Evolutionary conservation across 139 green algal genomes (phyloP).

Genomic region (Picochlorum sp.): DNA sequence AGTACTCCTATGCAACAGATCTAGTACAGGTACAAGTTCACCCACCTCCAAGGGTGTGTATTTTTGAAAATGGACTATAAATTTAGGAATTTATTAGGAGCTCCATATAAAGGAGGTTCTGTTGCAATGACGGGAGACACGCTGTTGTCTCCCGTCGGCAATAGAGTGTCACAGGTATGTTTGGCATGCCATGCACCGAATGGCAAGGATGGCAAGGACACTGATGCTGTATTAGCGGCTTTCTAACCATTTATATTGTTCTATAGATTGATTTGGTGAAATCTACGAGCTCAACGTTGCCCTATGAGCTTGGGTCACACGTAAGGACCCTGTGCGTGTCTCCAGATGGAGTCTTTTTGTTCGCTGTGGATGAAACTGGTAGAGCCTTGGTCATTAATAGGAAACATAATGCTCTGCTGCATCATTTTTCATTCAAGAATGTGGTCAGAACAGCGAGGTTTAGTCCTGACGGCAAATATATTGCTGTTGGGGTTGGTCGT

Average conservation of each 20-base stretch:
- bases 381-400: constrained; percentile 70
- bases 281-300: constrained; percentile 62
- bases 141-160: constrained; percentile 80
- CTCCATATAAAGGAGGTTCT: constrained; percentile 88
- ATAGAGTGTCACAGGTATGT: constrained; percentile 68
- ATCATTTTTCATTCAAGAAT: constrained; percentile 88
- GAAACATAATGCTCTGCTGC: constrained; percentile 64
- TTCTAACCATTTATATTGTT: not conserved
- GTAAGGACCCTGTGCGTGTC: constrained; percentile 64
- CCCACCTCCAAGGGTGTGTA: too few relatives aligned
- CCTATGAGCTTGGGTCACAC: constrained; percentile 74
- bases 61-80: constrained; percentile 48
- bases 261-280: constrained; percentile 63
- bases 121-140: constrained; percentile 68
- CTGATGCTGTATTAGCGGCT: not conserved
- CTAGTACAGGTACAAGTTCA: too few relatives aligned
- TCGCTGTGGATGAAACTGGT: constrained; percentile 81
- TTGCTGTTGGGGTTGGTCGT: constrained; percentile 75
- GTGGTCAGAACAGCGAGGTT: constrained; percentile 70
- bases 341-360: constrained; percentile 71
- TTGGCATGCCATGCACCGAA: not conserved
- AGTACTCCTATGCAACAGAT: too few relatives aligned
- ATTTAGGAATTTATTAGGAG: constrained; percentile 83
- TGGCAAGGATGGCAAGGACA: not conserved
- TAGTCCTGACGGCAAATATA: constrained; percentile 75